Evolutionary conservation across 441 rosid genomes (phyloP), one percentile per base, ranked within the genome.

Genomic region (Gossypium trilobum): DNA sequence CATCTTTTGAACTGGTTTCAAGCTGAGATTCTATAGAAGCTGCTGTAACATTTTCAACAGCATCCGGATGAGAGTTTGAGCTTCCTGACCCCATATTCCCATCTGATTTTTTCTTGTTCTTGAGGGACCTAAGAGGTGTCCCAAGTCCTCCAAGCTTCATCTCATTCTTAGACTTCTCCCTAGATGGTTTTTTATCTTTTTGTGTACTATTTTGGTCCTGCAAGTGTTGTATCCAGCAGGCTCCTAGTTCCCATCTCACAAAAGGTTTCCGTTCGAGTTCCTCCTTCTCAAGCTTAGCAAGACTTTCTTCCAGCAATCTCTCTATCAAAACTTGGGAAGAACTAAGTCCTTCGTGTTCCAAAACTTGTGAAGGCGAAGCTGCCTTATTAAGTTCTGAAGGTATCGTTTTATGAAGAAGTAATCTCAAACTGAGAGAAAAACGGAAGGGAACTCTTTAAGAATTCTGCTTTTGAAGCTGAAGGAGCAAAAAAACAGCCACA

Each of bases 91-190:
- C 82, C 65, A 77, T 57, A 78, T 83, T 87, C 31, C 74, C 88
- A 55, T 85, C 95, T 46, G 83, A 72, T 73, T 80, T 90, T 74
- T 87, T 91, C 90, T 85, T 94, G 79, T 84, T 86, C 82, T 84
- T 92, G 70, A 95, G 95, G 60, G 94, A 85, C 80, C 85, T 88
- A 52, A 93, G 99, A 74, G 99, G 92, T 70, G 84, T 90, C 57
- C 99, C 98, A 70, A 95, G 97, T 72, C 98, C 99, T 88, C 91
- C 97, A 61, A 95, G 94, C 83, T 93, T 91, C 91, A 93, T 83
- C 78, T 93, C 98, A 73, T 76, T 86, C 85, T 88, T 93, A 75
- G 83, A 72, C 84, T 89, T 95, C 78, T 88, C 94, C 73, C 22
- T 73, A 27, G 84, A 73, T 65, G 76, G 71, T 68, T 95, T 93